phyloP scores from a whole-genome alignment of 2,329 filamentous ascomycete genomes.

The Drechmeria coniospora region DNA sequence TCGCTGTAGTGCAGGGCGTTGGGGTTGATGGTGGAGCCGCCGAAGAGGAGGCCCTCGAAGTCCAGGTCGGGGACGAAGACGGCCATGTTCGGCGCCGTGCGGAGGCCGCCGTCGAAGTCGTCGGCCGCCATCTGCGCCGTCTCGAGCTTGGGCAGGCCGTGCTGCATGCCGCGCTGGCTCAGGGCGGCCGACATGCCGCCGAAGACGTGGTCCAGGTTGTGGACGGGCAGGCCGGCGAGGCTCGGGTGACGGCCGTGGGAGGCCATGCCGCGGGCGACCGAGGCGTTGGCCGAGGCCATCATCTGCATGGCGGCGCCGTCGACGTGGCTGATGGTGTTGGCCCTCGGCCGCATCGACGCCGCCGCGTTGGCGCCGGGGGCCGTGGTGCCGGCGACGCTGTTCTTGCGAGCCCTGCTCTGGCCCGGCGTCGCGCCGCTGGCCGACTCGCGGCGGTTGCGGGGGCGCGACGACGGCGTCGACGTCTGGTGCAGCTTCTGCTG shows the following conservation, averaged over 20 bases:
- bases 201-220: slow-evolving; percentile 47
- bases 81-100: slow-evolving; percentile 58
- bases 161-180: slow-evolving; percentile 48
- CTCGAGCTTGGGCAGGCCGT: slow-evolving; percentile 68
- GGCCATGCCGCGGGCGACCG: slow-evolving; percentile 32
- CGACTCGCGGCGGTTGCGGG: slow-evolving; percentile 81
- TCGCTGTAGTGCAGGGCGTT: slow-evolving; percentile 72
- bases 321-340: slow-evolving; percentile 92
- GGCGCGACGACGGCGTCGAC: slow-evolving; percentile 71
- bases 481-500: slow-evolving; percentile 98
- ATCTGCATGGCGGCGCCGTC: slow-evolving; percentile 64
- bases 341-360: slow-evolving; percentile 64
- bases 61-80: slow-evolving; percentile 43
- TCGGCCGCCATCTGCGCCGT: slow-evolving; percentile 53
- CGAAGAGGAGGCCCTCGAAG: slow-evolving; percentile 45
- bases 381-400: slow-evolving; percentile 57
- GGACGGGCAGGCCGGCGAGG: slow-evolving; percentile 49
- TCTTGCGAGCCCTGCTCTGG: slow-evolving; percentile 72
- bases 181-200: slow-evolving; percentile 56
- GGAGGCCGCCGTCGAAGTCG: slow-evolving; percentile 52
- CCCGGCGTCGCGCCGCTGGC: slow-evolving; percentile 54
- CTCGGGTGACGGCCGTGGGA: slow-evolving; percentile 61
- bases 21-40: slow-evolving; percentile 51
- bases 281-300: slow-evolving; percentile 43
- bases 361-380: slow-evolving; percentile 27